Base-by-base conservation (phyloP, 2,329 filamentous ascomycete genomes). In the Botrytis paeoniae region DNA sequence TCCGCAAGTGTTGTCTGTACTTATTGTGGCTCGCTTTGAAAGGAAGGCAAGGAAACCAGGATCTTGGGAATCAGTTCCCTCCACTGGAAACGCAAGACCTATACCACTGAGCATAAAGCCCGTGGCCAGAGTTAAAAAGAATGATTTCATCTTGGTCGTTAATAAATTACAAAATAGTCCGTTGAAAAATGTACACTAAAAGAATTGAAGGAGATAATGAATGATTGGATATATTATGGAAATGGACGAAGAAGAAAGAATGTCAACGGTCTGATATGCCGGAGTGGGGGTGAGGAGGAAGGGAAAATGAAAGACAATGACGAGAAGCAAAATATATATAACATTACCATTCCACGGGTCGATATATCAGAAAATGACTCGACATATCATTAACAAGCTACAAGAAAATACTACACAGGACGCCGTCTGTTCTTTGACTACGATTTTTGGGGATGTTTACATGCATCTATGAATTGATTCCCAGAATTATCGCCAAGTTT, bases 1-100 rank as follows among this genome's bases (percentile, higher is more conserved):
- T 43, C 75, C 78, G 43, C 78, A 79, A 22, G 74, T 76, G 35
- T 75, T 74, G 35, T 77, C 75, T 35, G 74, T 73, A 57, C 75
- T 75, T n/a, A 29, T 41, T 39, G 61, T 63, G 35, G 65, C 64
- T 32, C 72, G 63, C 51, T 69, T 72, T 6, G 45, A 74, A 54
- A 73, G 72, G 43, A 71, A 71, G 57, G 69, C 71, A 37, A 68
- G 37, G 39, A 73, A 59, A 6, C 70, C 73, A 20, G 54, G 32
- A 41, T 75, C 73, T 51, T 71, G 70, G n/a, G 70, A 69, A 22
- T 60, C 73, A 20, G 62, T 45, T 41, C 35, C 65, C 39, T 69
- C 48, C 48, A 57, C 54, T 29, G 71, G 71, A 45, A 70, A 43
- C 2, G 71, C 73, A 69, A 39, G n/a, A 37, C 69, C 39, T 20